A percentile compares a stretch with the other conserved stretches of the same genome.
phyloP scores from a whole-genome alignment of 2,329 filamentous ascomycete species.

The Pseudogymnoascus sp. region DNA sequence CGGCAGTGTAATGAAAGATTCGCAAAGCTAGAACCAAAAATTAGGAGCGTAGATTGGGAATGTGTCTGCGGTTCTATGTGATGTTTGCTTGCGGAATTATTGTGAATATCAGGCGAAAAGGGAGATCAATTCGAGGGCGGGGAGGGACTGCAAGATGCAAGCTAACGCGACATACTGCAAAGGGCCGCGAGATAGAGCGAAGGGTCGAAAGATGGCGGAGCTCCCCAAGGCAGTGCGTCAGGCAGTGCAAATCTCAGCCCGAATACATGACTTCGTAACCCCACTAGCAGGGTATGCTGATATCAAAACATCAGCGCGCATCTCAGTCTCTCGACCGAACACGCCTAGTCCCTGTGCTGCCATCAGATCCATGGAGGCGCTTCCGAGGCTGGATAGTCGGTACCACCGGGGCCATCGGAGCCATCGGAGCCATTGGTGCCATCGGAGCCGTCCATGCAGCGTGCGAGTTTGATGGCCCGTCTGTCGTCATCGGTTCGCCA shows the following conservation, averaged over 20 bases:
- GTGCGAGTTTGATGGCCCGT: neutral
- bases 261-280: neutral
- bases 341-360: neutral
- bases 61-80: neutral
- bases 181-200: neutral
- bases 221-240: no score
- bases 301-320: neutral
- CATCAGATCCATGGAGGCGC: neutral
- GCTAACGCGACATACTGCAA: neutral
- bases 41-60: neutral
- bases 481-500: neutral
- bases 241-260: neutral
- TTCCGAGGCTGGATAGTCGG: neutral
- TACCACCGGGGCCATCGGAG: neutral
- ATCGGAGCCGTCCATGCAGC: neutral
- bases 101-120: neutral
- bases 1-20: neutral
- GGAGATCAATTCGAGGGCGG: neutral
- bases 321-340: neutral
- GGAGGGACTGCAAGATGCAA: neutral
- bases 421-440: neutral
- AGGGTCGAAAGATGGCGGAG: neutral
- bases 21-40: neutral
- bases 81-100: neutral
- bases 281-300: neutral